These are phyloP conservation scores for Verticillium tricorpus DNA, from an alignment of 2,329 filamentous ascomycete genomes.

Conservation along the genomic window DNA sequence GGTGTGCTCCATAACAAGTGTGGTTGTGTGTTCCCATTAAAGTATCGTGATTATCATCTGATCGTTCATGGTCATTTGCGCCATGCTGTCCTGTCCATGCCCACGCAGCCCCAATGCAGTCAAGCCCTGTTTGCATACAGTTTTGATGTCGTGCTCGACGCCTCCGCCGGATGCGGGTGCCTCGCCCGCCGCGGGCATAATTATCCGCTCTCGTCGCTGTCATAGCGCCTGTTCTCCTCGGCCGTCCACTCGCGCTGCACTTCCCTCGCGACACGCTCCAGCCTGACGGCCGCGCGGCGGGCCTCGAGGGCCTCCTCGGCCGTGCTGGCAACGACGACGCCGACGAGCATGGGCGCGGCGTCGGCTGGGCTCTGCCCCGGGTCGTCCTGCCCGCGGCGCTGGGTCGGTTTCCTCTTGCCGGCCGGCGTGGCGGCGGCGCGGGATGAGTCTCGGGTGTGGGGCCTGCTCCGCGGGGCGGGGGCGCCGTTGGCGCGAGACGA, in stretches of 20 bases:
- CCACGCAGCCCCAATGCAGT: neutral
- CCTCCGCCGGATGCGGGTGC: too few species aligned
- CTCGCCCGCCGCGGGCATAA: too few species aligned
- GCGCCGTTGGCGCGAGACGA: neutral
- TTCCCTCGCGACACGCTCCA: constrained; percentile 50
- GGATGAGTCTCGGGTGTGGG: constrained; percentile 1
- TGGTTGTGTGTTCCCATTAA: neutral
- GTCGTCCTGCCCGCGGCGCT: neutral
- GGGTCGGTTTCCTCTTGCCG: constrained; percentile 3
- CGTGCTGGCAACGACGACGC: constrained; percentile 47
- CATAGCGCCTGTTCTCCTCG: constrained; percentile 16
- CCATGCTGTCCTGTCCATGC: neutral
- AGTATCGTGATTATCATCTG: neutral
- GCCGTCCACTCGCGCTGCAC: constrained; percentile 50
- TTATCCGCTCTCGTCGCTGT: constrained; percentile 1
- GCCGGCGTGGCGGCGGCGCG: constrained; percentile 7
- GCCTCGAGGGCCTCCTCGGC: constrained; percentile 46
- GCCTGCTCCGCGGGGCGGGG: neutral
- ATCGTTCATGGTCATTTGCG: neutral
- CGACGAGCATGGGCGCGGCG: constrained; percentile 47
- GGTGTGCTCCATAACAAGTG: neutral
- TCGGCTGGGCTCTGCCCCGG: constrained; percentile 19
- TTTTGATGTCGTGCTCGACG: neutral
- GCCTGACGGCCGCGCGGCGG: constrained; percentile 42
- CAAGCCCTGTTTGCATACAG: neutral